Evolutionary conservation across 176 grass and related monocot genomes (phyloP).

Genomic region (Oryza longistaminata): DNA sequence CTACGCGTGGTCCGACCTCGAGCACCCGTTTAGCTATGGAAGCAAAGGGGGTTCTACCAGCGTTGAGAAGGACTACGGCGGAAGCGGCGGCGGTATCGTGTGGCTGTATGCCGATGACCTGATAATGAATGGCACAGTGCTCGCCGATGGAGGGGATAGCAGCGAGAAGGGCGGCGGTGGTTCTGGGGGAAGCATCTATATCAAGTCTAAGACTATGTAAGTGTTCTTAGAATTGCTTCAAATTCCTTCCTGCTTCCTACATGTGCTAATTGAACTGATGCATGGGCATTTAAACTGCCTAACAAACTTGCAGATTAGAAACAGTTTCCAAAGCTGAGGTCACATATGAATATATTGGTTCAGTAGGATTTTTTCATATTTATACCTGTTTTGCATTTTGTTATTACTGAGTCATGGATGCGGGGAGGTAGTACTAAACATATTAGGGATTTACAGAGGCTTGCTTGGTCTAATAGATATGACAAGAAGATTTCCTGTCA

Average conservation of each 20-base stretch:
- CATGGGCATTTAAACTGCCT: background rate
- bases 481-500: background rate
- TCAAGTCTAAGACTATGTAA: conserved; percentile 76
- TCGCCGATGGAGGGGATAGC: conserved; percentile 75
- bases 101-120: conserved; percentile 77
- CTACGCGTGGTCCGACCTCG: conserved; percentile 76
- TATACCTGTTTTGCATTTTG: background rate
- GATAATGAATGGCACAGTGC: conserved; percentile 70
- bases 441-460: background rate
- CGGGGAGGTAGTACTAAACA: background rate
- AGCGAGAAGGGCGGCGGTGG: conserved; percentile 79
- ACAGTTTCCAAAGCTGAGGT: background rate
- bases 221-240: conserved; percentile 42
- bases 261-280: conserved; percentile 4
- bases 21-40: conserved; percentile 75
- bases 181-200: conserved; percentile 87
- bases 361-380: background rate
- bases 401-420: background rate
- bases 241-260: conserved; percentile 16
- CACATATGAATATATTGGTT: background rate
- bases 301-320: conserved; percentile 31
- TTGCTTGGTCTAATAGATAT: background rate
- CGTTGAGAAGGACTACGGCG: conserved; percentile 82
- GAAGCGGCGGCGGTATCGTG: conserved; percentile 72
- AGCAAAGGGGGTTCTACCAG: conserved; percentile 94